A percentile compares a stretch with the other conserved stretches of the same genome.
These are phyloP conservation scores for Guadua angustifolia DNA, from an alignment of 176 grass and related monocot genomes.

Conservation along the genomic window DNA sequence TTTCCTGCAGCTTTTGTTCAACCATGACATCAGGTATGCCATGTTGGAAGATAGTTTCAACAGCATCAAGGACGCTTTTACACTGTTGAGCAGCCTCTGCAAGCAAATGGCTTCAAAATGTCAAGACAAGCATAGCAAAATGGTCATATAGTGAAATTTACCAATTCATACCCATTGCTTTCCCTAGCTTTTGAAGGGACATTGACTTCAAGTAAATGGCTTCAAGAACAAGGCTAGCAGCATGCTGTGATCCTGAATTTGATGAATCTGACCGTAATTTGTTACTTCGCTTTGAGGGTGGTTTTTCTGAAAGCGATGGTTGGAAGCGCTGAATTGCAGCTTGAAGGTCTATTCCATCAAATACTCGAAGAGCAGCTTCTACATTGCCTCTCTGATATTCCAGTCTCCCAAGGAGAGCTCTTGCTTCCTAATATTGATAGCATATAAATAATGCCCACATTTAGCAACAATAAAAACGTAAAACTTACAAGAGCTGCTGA, in stretches of 20 bases:
- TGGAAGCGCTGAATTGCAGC: slow-evolving; percentile 88
- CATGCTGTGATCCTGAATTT: slow-evolving; percentile 78
- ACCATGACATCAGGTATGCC: slow-evolving; percentile 88
- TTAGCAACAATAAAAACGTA: slow-evolving; percentile 14
- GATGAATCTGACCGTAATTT: slow-evolving; percentile 64
- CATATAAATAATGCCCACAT: slow-evolving; percentile 18
- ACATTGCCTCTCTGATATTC: slow-evolving; percentile 98
- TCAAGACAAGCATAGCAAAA: slow-evolving; percentile 30
- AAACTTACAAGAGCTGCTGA: slow-evolving; percentile 5
- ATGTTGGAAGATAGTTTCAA: slow-evolving; percentile 89
- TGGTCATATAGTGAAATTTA: slow-evolving; percentile 17
- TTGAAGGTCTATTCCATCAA: slow-evolving; percentile 94
- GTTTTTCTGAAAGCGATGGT: slow-evolving; percentile 66
- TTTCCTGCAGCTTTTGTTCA: slow-evolving; percentile 92
- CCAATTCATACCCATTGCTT: slow-evolving; percentile 66
- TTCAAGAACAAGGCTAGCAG: slow-evolving; percentile 93
- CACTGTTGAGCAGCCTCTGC: slow-evolving; percentile 96
- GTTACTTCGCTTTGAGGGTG: slow-evolving; percentile 54
- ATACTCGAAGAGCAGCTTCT: slow-evolving; percentile 86
- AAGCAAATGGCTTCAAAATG: slow-evolving; percentile 26
- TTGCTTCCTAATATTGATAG: slow-evolving; percentile 74
- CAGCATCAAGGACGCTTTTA: slow-evolving; percentile 81
- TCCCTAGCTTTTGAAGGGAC: slow-evolving; percentile 89
- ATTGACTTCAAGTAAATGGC: slow-evolving; percentile 98
- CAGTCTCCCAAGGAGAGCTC: slow-evolving; percentile 82